Evolutionary conservation across 2,329 filamentous ascomycete genomes (phyloP), one percentile per base, ranked within the genome.

Genomic region (Fusarium sp.): DNA sequence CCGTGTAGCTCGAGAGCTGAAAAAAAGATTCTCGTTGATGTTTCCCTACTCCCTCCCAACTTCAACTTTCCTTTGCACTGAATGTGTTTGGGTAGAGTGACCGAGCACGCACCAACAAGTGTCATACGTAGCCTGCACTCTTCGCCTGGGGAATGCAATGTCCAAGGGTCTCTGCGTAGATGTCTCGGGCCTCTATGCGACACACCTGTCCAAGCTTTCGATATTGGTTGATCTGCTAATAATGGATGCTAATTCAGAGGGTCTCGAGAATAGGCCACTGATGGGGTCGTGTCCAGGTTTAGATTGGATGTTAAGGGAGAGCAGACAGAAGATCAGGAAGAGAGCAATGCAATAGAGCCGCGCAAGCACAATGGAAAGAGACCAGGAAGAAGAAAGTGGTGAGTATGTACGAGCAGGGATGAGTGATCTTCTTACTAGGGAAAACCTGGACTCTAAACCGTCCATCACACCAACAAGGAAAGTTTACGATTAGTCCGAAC

Each of bases 261-360:
- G 68, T 30, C 67, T 69, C 25, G 46, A 69, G 40, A 65, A 69
- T 54, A 53, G 68, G 68, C 68, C 68, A 63, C 68, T 47, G 30
- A 68, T 61, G 44, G 51, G 58, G 59, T 71, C 47, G 29, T 55
- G 55, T 61, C 47, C 54, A 59, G 57, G 51, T 55, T 71, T 65
- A 63, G 54, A 55, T 65, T 53, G 61, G 61, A 65, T 61, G 20
- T 52, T 42, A 30, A 45, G 46, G 25, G 18, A 45, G 53, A 48
- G 14, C 25, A 27, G 53, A 27, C 22, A 65, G 58, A 60, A 32
- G 24, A 18, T 46, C 22, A 46, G 41, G 29, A 32, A 53, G 45
- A 46, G 47, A 49, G 32, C 18, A 52, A 30, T 11, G 32, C n/a
- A 52, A 41, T 11, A 44, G 30, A 41, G 42, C 48, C 40, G 45